Conservation (phyloP, 805 yeast genomes). For the Saturnispora diversa region DNA sequence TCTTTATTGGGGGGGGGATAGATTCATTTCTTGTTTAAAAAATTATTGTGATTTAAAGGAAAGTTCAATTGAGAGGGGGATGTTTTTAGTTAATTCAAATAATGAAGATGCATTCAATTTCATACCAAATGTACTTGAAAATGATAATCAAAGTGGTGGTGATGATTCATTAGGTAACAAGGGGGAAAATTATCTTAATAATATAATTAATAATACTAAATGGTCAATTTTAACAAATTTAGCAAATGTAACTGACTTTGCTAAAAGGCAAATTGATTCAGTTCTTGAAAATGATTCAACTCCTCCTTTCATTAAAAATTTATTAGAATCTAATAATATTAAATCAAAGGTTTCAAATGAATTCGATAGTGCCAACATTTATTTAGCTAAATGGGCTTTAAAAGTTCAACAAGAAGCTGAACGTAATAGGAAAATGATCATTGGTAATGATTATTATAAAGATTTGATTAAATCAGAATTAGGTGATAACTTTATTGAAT, state of each 20-base stretch:
- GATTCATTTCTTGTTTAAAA: constrained; percentile 52
- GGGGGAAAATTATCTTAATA: too few species aligned
- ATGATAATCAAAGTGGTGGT: constrained; percentile 32
- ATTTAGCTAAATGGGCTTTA: constrained; percentile 93
- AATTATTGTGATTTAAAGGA: constrained; percentile 53
- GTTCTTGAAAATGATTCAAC: constrained; percentile 32
- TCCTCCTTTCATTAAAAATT: constrained; percentile 50
- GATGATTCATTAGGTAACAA: constrained; percentile 29
- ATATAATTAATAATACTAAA: constrained; percentile 57
- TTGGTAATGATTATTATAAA: constrained; percentile 52
- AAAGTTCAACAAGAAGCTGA: constrained; percentile 90
- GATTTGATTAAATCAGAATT: constrained; percentile 50
- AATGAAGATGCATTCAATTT: constrained; percentile 56
- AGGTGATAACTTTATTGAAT: constrained; percentile 43
- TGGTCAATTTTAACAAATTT: constrained; percentile 83
- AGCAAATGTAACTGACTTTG: constrained; percentile 65
- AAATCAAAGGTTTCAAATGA: constrained; percentile 66
- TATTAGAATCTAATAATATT: constrained; percentile 73
- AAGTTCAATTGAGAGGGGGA: constrained; percentile 63
- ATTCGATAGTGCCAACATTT: constrained; percentile 86
- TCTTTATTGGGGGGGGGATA: constrained; percentile 88
- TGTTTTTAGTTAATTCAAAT: constrained; percentile 73
- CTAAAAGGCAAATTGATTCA: constrained; percentile 55
- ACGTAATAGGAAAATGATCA: constrained; percentile 42
- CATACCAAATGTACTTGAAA: constrained; percentile 34